Conservation (phyloP, 1,139 yeast genomes). For the Yamadazyma friedrichii region DNA sequence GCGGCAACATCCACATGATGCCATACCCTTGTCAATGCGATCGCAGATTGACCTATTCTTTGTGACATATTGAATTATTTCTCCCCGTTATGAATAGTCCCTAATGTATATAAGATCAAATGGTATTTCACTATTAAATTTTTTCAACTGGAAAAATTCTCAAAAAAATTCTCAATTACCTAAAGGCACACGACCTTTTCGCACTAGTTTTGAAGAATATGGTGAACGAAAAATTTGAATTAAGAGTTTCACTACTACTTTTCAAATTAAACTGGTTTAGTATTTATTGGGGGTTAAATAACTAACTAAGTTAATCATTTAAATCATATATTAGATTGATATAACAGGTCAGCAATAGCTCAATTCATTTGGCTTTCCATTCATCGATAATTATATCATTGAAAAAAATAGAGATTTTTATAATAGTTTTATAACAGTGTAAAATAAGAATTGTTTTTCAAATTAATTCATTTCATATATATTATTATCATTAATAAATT, state of each 20-base stretch:
- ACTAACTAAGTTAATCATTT: not conserved
- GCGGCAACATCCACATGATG: constrained; percentile 90
- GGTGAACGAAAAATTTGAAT: not conserved
- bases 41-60: constrained; percentile 59
- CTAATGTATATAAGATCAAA: too few species aligned
- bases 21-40: constrained; percentile 88
- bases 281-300: constrained; percentile 2
- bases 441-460: too few species aligned
- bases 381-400: not conserved
- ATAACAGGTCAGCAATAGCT: too few species aligned
- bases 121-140: not conserved
- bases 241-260: not conserved
- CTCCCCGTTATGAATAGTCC: not conserved
- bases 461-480: too few species aligned
- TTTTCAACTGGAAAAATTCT: constrained; percentile 2
- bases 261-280: not conserved
- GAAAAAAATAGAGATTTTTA: not conserved
- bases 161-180: not conserved
- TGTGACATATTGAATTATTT: constrained; percentile 42
- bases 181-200: constrained; percentile 5
- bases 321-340: too few species aligned
- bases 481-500: not conserved
- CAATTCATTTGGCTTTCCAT: too few species aligned
- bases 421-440: too few species aligned
- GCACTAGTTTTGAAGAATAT: constrained; percentile 1